Evolutionary conservation across 2,329 filamentous ascomycete species (phyloP).

Genomic region (Botrytis tulipae): DNA sequence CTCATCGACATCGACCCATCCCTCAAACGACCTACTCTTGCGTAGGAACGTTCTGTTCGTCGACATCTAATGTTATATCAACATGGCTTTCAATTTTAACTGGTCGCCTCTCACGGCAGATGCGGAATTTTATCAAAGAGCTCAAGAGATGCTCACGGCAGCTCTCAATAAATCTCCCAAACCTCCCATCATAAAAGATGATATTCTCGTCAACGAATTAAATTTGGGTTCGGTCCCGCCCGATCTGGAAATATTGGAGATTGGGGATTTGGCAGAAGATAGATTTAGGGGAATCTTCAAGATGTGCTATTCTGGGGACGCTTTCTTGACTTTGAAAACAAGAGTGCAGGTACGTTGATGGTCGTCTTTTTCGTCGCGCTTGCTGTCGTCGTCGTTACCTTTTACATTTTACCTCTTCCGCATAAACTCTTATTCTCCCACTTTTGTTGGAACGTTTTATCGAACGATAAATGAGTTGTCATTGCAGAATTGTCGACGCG

Average conservation of each 20-base stretch:
- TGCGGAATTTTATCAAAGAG: constrained; percentile 83
- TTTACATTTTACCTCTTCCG: constrained; percentile 11
- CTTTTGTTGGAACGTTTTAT: constrained; percentile 3
- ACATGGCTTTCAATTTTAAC: constrained; percentile 99
- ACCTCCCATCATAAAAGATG: constrained; percentile 97
- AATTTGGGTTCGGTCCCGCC: constrained; percentile 94
- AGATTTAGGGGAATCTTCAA: constrained; percentile 98
- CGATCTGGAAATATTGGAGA: constrained; percentile 94
- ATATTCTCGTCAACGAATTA: constrained; percentile 96
- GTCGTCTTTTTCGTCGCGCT: constrained; percentile 30
- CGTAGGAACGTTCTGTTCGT: not conserved
- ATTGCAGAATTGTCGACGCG: constrained; percentile 11
- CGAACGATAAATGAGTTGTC: constrained; percentile 7
- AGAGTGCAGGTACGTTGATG: constrained; percentile 72
- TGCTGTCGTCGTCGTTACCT: not conserved
- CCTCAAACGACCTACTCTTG: not conserved
- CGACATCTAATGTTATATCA: constrained; percentile 35
- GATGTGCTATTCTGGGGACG: constrained; percentile 96
- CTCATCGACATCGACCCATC: constrained; percentile 34
- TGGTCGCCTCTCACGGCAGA: constrained; percentile 98
- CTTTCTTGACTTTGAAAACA: constrained; percentile 91
- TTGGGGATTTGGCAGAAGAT: constrained; percentile 95
- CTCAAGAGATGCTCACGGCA: constrained; percentile 89
- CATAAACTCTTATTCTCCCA: constrained; percentile 8
- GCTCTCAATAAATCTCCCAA: constrained; percentile 98